Evolutionary conservation across 2,329 filamentous ascomycete genomes (phyloP).

Genomic region (Nemania abortiva): DNA sequence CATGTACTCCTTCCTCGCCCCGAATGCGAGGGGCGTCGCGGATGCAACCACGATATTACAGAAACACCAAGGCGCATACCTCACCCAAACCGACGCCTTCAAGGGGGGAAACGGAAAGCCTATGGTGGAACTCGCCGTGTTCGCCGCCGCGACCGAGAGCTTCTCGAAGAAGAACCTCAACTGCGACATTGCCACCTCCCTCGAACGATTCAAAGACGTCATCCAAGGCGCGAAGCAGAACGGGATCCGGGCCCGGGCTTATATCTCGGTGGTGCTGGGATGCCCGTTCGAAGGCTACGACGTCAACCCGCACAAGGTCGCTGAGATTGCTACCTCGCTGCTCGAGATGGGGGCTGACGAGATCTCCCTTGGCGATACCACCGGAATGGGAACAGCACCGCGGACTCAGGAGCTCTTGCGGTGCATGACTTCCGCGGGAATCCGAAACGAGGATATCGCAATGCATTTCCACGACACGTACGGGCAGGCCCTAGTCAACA

Average conservation of each 20-base stretch:
- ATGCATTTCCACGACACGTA: conserved; percentile 81
- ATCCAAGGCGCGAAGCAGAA: conserved; percentile 74
- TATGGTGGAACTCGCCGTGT: conserved; percentile 79
- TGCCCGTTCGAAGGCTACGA: conserved; percentile 80
- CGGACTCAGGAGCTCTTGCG: conserved; percentile 60
- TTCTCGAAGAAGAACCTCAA: conserved; percentile 88
- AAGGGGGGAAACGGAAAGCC: conserved; percentile 58
- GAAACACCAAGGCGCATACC: conserved; percentile 62
- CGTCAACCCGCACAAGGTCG: conserved; percentile 72
- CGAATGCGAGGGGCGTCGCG: conserved; percentile 79
- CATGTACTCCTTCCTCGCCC: conserved; percentile 84
- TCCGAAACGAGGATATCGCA: conserved; percentile 68
- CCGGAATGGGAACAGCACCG: conserved; percentile 80
- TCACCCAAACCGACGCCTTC: conserved; percentile 63
- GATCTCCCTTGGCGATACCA: conserved; percentile 90
- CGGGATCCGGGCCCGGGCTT: conserved; percentile 78
- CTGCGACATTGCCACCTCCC: conserved; percentile 79
- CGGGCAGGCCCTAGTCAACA: conserved; percentile 75
- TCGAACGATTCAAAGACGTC: conserved; percentile 76
- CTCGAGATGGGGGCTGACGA: conserved; percentile 91
- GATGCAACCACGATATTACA: conserved; percentile 69
- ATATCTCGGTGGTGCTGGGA: conserved; percentile 83
- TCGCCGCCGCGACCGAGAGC: conserved; percentile 83
- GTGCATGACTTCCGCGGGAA: conserved; percentile 62
- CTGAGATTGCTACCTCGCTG: conserved; percentile 74